Conservation (phyloP, 345 rosid genomes). For the Acer campestre region DNA sequence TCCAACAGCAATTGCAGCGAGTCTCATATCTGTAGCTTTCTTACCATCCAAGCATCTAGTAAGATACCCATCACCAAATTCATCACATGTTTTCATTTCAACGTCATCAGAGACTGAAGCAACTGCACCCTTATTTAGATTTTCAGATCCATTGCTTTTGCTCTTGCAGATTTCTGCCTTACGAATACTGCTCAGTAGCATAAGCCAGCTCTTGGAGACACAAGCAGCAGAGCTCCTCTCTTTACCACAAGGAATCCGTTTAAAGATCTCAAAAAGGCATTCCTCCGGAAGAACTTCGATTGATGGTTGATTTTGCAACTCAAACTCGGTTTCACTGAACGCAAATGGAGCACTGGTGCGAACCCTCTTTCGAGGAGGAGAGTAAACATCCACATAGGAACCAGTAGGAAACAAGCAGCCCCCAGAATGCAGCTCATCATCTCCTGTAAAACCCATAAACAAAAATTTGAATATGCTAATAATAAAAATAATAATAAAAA, state of each 20-base stretch:
- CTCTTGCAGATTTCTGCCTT: slow-evolving; percentile 43
- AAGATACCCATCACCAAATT: slow-evolving; percentile 53
- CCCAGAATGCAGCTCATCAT: slow-evolving; percentile 59
- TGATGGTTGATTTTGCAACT: slow-evolving; percentile 42
- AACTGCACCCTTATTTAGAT: slow-evolving; percentile 18
- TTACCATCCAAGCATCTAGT: slow-evolving; percentile 72
- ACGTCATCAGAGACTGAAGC: slow-evolving; percentile 34
- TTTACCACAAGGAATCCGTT: slow-evolving; percentile 47
- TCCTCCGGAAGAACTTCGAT: slow-evolving; percentile 73
- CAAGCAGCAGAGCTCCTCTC: slow-evolving; percentile 63
- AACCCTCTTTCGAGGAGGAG: slow-evolving; percentile 67
- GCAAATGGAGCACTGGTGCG: slow-evolving; percentile 45
- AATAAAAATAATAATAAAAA: too few species aligned
- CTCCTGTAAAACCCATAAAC: slow-evolving; percentile 48
- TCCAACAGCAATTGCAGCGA: slow-evolving; percentile 73
- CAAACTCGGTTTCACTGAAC: slow-evolving; percentile 27
- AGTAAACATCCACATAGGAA: slow-evolving; percentile 45
- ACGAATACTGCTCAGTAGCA: slow-evolving; percentile 52
- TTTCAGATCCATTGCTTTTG: slow-evolving; percentile 14
- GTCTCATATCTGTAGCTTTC: slow-evolving; percentile 72
- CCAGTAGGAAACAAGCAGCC: slow-evolving; percentile 47
- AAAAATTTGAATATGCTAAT: slow-evolving; percentile 23
- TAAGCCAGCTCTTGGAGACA: slow-evolving; percentile 76
- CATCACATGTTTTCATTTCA: slow-evolving; percentile 42
- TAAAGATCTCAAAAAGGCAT: slow-evolving; percentile 77